These are phyloP conservation scores for Inga oerstediana DNA, from an alignment of 306 rosid genomes.

Conservation along the genomic window DNA sequence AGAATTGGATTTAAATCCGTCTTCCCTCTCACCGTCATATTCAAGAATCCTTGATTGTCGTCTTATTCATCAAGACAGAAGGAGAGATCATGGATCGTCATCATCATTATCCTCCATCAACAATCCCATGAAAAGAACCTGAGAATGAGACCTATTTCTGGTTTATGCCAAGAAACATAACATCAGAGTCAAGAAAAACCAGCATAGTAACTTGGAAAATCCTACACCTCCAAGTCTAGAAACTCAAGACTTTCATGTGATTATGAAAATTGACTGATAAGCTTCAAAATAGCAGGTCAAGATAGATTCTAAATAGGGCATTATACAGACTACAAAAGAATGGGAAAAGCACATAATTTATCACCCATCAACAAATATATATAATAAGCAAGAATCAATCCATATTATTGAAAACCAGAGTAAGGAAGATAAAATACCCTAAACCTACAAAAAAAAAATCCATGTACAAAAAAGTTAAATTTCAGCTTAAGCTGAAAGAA, in stretches of 20 bases:
- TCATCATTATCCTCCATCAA: slow-evolving; percentile 73
- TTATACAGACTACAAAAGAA: not conserved
- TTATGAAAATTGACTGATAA: too few species aligned
- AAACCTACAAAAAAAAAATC: not conserved
- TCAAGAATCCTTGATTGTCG: slow-evolving; percentile 23
- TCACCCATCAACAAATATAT: not conserved
- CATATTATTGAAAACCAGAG: not conserved
- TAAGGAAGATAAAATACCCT: not conserved
- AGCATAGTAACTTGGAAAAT: not conserved
- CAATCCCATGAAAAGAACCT: slow-evolving; percentile 31
- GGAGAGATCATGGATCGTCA: slow-evolving; percentile 39
- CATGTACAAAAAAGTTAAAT: not conserved
- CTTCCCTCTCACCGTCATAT: slow-evolving; percentile 43
- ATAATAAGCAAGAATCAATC: not conserved
- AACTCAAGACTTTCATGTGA: not conserved
- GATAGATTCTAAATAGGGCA: not conserved
- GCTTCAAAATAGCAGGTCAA: not conserved
- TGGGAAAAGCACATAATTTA: not conserved
- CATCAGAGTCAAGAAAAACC: slow-evolving; percentile 7
- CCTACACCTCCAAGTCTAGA: not conserved
- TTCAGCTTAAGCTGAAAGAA: not conserved
- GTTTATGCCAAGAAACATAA: slow-evolving; percentile 28
- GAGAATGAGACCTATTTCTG: slow-evolving; percentile 4
- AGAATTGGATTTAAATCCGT: slow-evolving; percentile 59
- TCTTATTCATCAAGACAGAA: slow-evolving; percentile 30